Evolutionary conservation across 257 asterid genomes (phyloP), one percentile per base, ranked within the genome.

Genomic region (Lycium barbarum): DNA sequence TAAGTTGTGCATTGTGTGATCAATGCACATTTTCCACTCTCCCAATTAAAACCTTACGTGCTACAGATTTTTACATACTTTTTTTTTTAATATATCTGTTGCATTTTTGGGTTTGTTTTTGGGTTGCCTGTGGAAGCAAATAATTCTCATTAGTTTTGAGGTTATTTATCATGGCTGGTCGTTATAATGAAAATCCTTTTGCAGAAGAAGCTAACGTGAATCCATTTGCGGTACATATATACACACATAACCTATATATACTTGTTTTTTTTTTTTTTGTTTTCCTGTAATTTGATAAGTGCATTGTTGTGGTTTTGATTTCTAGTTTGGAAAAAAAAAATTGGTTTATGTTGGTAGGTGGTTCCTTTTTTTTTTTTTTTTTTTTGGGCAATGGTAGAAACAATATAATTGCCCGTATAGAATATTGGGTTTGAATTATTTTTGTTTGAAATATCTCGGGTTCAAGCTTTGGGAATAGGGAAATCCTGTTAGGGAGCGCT

Each of bases 131-230:
- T 26, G 72, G 72, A 65, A 13, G 65, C 82, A 26, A 26, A 3
- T 76, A 51, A 43, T 22, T 74, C 18, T 0, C 49, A 49, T 55
- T 55, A 6, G 5, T 7, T 7, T 58, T 4, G 65, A 15, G 26
- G 26, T 58, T 58, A 58, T 6, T 58, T 26, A 58, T 63, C 43
- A 95, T 95, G 99, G 95, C 97, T 84, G 93, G 92, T 63, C 91
- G 92, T 82, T 88, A 83, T 83, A 93, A 93, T 84, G 87, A 94
- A 58, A 94, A 95, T 86, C 98, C 98, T 55, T 95, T 95, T 84
- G 95, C 86, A 2, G 99, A 92, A 13, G 98, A 93, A 85, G 90
- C 86, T 10, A 95, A 94, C 83, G 92, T 89, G 40, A 96, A 96
- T 53, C 98, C 98, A 22, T 96, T 96, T 61, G 91, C 98, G 93